Base-by-base conservation (phyloP, 371 early-diverging fungal genomes). In the Mortierella sp. region DNA sequence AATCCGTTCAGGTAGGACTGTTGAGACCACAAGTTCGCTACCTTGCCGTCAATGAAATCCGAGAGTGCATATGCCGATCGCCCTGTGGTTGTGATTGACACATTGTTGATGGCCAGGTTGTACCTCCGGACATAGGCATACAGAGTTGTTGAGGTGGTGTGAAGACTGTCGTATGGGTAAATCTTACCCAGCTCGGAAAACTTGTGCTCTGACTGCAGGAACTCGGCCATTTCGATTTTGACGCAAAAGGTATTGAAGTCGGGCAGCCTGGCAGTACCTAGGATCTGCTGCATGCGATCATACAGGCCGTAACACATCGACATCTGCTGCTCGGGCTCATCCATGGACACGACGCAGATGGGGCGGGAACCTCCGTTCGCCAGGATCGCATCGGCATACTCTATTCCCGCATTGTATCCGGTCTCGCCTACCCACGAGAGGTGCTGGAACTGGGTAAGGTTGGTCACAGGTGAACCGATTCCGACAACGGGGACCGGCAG, bases 361-460 rank as follows among this genome's bases (percentile, higher is more conserved):
- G 83, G 80, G 19, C 54, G 50, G 0, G 3, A 10, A 14, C 48
- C 26, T 65, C 71, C 74, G 3, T 19, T 58, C 2, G 42, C 42
- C 21, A 83, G 21, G 38, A 83, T 63, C 19, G 63, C 60, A 8
- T 83, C 68, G 48, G 83, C 83, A 65, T 80, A 83, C 8, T 80
- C 70, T 0, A 9, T 45, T 68, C 83, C 77, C 19, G 80, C 79
- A 5, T 34, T 26, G 45, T 77, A 77, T 26, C 77, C 76, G 68
- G 77, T 71, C 70, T 83, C 83, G 44, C 83, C 80, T 10, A 80
- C 71, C 80, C 83, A 83, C 31, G 70, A 74, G 9, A 83, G 70
- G 2, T 71, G 70, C 13, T 70, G 75, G 42, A 31, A 38, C 28
- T 54, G 16, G 16, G 75, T 63, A 68, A 77, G 74, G 34, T 76